Percentiles rank a stretch among this genome's conserved stretches.
phyloP scores from a whole-genome alignment of 2,329 filamentous ascomycete species.

The Fusarium sp. region DNA sequence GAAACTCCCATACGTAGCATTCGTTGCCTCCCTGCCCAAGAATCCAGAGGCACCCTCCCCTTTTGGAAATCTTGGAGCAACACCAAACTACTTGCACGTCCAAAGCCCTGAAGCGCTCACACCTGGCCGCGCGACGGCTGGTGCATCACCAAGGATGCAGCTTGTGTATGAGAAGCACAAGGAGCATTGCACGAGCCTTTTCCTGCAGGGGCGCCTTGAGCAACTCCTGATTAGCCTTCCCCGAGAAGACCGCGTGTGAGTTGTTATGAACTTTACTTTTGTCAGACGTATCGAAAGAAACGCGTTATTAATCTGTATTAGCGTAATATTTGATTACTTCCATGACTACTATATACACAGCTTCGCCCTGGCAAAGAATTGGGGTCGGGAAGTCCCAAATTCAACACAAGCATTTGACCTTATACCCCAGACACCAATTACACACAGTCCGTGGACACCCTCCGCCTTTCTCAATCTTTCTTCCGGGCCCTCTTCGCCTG shows the following conservation, averaged over 20 bases:
- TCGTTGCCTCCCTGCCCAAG: rapidly evolving
- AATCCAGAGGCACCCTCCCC: not conserved
- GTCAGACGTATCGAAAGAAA: too few species aligned
- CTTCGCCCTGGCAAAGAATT: not conserved
- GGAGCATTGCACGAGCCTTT: not conserved
- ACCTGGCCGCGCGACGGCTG: not conserved
- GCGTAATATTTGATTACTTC: too few species aligned
- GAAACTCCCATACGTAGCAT: not conserved
- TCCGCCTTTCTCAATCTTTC: not conserved
- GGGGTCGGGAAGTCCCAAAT: not conserved
- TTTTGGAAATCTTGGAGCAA: not conserved
- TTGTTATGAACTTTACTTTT: too few species aligned
- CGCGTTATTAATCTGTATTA: too few species aligned
- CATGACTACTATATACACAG: not conserved
- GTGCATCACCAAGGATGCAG: not conserved
- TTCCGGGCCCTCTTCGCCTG: not conserved
- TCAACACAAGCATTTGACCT: not conserved
- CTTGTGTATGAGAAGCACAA: not conserved
- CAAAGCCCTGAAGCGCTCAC: not conserved
- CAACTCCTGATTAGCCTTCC: not conserved
- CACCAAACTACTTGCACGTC: rapidly evolving
- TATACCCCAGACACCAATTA: not conserved
- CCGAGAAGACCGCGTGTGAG: rapidly evolving
- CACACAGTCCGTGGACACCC: not conserved
- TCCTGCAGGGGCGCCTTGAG: not conserved